Evolutionary conservation across 306 rosid genomes (phyloP).

Genomic region (Carpinus viminea): DNA sequence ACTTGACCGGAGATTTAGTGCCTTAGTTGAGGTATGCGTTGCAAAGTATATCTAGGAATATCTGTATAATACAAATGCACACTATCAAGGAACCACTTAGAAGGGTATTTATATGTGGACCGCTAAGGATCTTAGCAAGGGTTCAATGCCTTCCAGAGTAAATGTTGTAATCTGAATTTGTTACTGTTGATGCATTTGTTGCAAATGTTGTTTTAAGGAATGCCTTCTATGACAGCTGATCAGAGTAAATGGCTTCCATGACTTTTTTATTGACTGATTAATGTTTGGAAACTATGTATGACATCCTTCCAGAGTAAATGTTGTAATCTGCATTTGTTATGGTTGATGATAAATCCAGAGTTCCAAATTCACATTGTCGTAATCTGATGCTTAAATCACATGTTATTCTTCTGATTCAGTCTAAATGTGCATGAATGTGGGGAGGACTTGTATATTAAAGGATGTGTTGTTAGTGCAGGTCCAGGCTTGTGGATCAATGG

Average conservation of each 20-base stretch:
- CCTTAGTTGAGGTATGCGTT: slow-evolving; percentile 77
- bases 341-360: not conserved
- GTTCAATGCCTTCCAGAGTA: not conserved
- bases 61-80: not conserved
- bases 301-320: not conserved
- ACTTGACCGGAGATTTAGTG: slow-evolving; percentile 76
- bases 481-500: slow-evolving; percentile 96
- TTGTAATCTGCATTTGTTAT: not conserved
- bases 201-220: too few relatives aligned
- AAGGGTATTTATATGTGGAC: not conserved
- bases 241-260: too few relatives aligned
- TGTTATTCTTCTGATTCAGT: not conserved
- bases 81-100: not conserved
- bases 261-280: not conserved
- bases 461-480: slow-evolving; percentile 52
- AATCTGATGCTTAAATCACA: not conserved
- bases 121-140: not conserved
- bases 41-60: not conserved
- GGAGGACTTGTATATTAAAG: not conserved
- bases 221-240: too few relatives aligned
- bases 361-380: not conserved
- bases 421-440: not conserved
- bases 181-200: not conserved
- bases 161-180: not conserved
- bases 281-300: not conserved